Evolutionary conservation across 108 stramenopile species (phyloP).

Genomic region (Fragilaria radians): DNA sequence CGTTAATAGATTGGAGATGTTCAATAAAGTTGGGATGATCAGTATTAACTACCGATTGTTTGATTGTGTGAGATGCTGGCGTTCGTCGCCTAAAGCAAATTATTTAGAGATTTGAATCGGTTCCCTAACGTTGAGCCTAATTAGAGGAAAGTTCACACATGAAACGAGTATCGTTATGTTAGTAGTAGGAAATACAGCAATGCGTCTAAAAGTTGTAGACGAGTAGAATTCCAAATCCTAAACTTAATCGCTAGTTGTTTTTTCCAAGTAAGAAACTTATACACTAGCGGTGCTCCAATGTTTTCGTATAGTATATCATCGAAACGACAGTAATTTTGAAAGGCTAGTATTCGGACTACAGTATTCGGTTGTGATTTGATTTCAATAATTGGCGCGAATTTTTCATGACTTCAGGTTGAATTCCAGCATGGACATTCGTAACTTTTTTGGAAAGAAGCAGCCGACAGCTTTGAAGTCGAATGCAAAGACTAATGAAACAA

Average conservation of each 20-base stretch:
- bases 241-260: not conserved
- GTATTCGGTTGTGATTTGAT: not conserved
- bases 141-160: too few relatives aligned
- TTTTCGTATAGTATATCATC: not conserved
- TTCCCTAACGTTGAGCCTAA: too few relatives aligned
- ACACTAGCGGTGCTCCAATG: not conserved
- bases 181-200: too few relatives aligned
- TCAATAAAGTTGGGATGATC: too few relatives aligned
- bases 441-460: conserved; percentile 26
- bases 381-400: too few relatives aligned
- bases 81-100: too few relatives aligned
- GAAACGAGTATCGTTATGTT: too few relatives aligned
- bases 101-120: too few relatives aligned
- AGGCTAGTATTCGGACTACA: not conserved
- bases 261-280: not conserved
- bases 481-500: not conserved
- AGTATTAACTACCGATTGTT: too few relatives aligned
- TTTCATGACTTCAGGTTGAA: not conserved
- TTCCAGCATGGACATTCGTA: conserved; percentile 36
- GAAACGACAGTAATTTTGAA: not conserved
- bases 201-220: too few relatives aligned
- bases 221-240: not conserved
- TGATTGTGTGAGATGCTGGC: too few relatives aligned
- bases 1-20: too few relatives aligned
- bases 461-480: not conserved